Evolutionary conservation across 2,329 filamentous ascomycete species (phyloP), one percentile per base, ranked within the genome.

Genomic region (Calonectria honghensis): DNA sequence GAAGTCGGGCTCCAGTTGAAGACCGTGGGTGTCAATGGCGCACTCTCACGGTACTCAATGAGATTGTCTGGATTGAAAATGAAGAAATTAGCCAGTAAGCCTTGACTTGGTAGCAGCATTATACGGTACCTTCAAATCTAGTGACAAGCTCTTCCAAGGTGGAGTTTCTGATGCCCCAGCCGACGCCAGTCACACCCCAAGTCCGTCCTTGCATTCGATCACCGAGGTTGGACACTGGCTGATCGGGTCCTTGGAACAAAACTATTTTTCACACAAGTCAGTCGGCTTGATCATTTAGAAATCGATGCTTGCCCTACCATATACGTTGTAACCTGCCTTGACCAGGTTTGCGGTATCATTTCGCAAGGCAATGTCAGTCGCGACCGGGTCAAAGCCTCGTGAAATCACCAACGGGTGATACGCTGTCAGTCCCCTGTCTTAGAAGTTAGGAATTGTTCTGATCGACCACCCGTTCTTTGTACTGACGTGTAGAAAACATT

Each of bases 1-100:
- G 51, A 54, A 54, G 27, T 54, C 14, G 51, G 51, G 27, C 51
- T 54, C 51, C 51, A 54, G 51, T 54, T 54, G 27, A 54, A 54
- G 9, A 54, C 51, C 18, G 51, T 54, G 20, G 51, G 51, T 18
- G 51, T 24, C 51, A 32, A 31, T 24, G 51, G 51, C 51, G n/a
- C 51, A 24, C 11, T 54, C n/a, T 54, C 51, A 27, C 51, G 51
- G 51, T 54, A 54, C 18, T 54, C 51, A 18, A 54, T 54, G n/a
- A 54, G 27, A 16, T 54, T 54, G 27, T 54, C 51, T 54, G 13
- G 4, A 7, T 14, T 52, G 32, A 35, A 35, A 29, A 54, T 54
- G 9, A 54, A 24, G 3, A 31, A 32, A 54, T 54, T 20, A 54
- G 27, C 51, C 9, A 18, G 16, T 4, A 10, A 52, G 5, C 6